phyloP scores from a whole-genome alignment of 192 early-diverging fungal species.

The Coemansia sp. region DNA sequence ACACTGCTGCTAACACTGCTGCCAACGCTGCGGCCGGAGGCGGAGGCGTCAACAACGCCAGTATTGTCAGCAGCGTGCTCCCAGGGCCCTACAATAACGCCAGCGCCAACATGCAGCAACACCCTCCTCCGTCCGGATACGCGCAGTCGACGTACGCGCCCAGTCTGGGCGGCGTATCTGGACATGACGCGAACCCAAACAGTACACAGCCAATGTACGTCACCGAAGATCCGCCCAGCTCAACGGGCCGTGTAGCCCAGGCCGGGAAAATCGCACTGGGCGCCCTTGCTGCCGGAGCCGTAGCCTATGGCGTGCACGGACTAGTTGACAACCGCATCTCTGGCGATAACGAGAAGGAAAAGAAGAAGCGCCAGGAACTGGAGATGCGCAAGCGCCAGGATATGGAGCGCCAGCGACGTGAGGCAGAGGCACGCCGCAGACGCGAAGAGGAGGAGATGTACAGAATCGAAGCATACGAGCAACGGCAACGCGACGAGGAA shows the following conservation, averaged over 20 bases:
- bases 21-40: conserved; percentile 1
- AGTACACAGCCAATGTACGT: conserved; percentile 6
- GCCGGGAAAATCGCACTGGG: conserved; percentile 37
- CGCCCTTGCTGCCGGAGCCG: conserved; percentile 35
- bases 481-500: conserved; percentile 24
- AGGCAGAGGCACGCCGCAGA: conserved; percentile 24
- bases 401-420: conserved; percentile 23
- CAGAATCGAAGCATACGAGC: conserved; percentile 31
- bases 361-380: conserved; percentile 11
- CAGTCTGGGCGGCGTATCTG: conserved; percentile 10
- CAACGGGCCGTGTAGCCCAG: conserved; percentile 16
- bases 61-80: conserved; percentile 7
- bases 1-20: background rate
- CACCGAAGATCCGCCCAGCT: background rate
- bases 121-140: background rate
- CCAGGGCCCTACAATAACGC: conserved; percentile 7
- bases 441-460: conserved; percentile 35
- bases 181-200: conserved; percentile 10
- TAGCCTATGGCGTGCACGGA: conserved; percentile 49
- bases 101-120: conserved; percentile 9
- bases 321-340: conserved; percentile 11
- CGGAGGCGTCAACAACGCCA: background rate
- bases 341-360: conserved; percentile 10
- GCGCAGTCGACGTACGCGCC: conserved; percentile 11
- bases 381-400: conserved; percentile 24